phyloP scores from a whole-genome alignment of 495 filamentous ascomycete species.

The Penicillium manginii region DNA sequence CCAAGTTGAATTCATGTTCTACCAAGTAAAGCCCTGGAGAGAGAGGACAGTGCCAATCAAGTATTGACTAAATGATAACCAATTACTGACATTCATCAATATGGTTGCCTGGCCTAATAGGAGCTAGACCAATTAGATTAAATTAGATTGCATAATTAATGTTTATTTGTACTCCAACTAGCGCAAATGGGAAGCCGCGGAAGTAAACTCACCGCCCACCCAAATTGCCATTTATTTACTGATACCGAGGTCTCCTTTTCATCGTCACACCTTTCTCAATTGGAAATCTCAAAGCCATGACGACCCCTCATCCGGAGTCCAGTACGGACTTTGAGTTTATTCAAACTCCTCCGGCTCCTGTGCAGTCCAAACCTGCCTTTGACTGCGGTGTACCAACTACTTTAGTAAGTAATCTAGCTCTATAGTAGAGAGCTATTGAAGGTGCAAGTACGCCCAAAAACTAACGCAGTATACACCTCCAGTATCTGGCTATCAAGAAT shows the following conservation, averaged over 20 bases:
- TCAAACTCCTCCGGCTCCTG: conserved; percentile 60
- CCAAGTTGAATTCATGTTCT: no score
- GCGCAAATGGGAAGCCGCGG: no score
- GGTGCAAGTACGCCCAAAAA: background rate
- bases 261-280: conserved; percentile 28
- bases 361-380: conserved; percentile 41
- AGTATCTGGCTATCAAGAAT: conserved; percentile 69
- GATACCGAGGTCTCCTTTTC: conserved; percentile 26
- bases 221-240: conserved; percentile 36
- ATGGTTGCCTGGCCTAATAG: no score
- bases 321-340: conserved; percentile 71
- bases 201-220: conserved; percentile 25
- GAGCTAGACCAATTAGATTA: no score
- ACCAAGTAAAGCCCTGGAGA: no score
- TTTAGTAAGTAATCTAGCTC: conserved; percentile 23
- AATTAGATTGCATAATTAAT: no score
- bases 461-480: conserved; percentile 11
- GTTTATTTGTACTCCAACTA: no score
- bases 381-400: conserved; percentile 36
- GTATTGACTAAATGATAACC: no score
- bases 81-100: no score
- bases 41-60: no score
- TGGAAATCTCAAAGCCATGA: conserved; percentile 41
- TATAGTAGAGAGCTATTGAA: conserved; percentile 3
- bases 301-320: conserved; percentile 53